Evolutionary conservation across 2,329 filamentous ascomycete genomes (phyloP).

Genomic region (Xylaria arbuscula): DNA sequence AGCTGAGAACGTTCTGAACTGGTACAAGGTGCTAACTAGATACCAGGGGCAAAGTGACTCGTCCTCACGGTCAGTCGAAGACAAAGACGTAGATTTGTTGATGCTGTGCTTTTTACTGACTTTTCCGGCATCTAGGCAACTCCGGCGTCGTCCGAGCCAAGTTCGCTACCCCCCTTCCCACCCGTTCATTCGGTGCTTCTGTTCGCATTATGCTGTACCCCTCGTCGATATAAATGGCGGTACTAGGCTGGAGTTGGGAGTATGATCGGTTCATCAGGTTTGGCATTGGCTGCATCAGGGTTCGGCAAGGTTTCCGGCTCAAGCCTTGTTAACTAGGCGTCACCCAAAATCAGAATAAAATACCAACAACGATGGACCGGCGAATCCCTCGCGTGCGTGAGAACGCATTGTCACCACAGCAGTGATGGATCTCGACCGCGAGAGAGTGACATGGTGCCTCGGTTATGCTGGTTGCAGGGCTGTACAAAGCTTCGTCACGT

Average conservation of each 20-base stretch:
- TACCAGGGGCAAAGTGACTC: conserved; percentile 86
- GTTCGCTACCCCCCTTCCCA: conserved; percentile 95
- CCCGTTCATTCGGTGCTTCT: conserved; percentile 95
- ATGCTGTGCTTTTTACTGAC: conserved; percentile 34
- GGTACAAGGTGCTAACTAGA: conserved; percentile 23
- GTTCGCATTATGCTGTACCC: conserved; percentile 98
- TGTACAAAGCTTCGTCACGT: conserved; percentile 26
- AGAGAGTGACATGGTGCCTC: conserved; percentile 35
- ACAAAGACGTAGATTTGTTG: neutral
- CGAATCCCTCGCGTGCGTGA: conserved; percentile 42
- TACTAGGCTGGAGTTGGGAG: conserved; percentile 69
- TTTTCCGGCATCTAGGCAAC: conserved; percentile 73
- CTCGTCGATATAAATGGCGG: conserved; percentile 87
- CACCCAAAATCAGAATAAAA: conserved; percentile 52
- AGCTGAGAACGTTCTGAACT: neutral
- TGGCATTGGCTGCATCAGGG: conserved; percentile 55
- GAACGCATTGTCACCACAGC: conserved; percentile 35
- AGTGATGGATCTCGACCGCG: conserved; percentile 35
- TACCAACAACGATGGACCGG: conserved; percentile 48
- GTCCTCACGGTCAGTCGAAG: conserved; percentile 78
- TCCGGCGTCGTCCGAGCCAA: conserved; percentile 97
- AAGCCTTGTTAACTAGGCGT: conserved; percentile 53
- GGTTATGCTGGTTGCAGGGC: conserved; percentile 30
- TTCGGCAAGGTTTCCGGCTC: conserved; percentile 65
- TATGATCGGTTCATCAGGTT: conserved; percentile 69